Evolutionary conservation across 805 yeast species (phyloP).

Genomic region (Candida methanosorbosa): DNA sequence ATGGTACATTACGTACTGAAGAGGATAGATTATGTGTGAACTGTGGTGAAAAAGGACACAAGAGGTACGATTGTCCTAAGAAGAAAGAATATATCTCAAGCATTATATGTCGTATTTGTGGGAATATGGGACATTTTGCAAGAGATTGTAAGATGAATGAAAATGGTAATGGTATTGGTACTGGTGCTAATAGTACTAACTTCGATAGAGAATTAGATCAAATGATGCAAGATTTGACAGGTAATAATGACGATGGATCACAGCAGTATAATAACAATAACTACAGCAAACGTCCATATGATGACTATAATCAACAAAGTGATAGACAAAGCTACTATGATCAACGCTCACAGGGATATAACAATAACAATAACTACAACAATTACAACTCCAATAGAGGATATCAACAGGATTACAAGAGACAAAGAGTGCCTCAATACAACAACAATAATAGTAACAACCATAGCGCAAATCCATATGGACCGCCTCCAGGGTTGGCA

Average conservation of each 20-base stretch:
- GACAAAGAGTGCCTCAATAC: conserved; percentile 1
- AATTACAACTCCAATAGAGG: neutral
- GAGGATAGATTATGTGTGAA: conserved; percentile 51
- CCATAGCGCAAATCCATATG: conserved; percentile 4
- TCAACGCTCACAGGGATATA: neutral
- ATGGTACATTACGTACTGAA: conserved; percentile 83
- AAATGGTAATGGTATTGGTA: conserved; percentile 6
- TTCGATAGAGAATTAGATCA: conserved; percentile 42
- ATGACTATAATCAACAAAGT: conserved; percentile 1
- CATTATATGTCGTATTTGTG: conserved; percentile 72
- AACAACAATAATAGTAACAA: too few relatives aligned
- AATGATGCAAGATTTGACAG: conserved; percentile 41
- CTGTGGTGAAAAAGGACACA: conserved; percentile 64
- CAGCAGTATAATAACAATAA: conserved; percentile 20
- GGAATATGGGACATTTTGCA: conserved; percentile 77
- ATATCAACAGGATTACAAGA: conserved; percentile 1
- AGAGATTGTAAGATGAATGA: conserved; percentile 64
- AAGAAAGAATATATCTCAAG: conserved; percentile 16
- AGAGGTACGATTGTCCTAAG: conserved; percentile 55
- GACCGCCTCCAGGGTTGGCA: conserved; percentile 11
- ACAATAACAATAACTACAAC: neutral
- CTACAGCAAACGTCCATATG: conserved; percentile 1
- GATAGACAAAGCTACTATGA: conserved; percentile 1
- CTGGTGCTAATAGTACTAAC: conserved; percentile 6
- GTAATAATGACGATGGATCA: conserved; percentile 16